Evolutionary conservation across 2,329 filamentous ascomycete species (phyloP).

Genomic region (Teratosphaeria pseudoeucalypti): DNA sequence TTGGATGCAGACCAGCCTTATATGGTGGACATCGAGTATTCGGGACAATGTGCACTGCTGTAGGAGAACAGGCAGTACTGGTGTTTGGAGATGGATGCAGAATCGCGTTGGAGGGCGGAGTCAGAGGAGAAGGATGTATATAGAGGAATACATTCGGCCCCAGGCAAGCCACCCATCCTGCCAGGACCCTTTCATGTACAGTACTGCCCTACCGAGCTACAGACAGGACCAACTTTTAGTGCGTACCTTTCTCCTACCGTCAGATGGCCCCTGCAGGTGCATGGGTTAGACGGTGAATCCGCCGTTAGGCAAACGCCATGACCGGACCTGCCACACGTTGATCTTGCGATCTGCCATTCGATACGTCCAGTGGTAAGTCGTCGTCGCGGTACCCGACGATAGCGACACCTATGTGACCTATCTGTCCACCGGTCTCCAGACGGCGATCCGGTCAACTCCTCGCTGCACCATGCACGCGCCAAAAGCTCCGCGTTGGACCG

Average conservation of each 20-base stretch:
- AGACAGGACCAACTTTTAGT: background rate
- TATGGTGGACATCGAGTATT: constrained; percentile 1
- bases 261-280: constrained; percentile 3
- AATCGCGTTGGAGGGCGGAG: constrained; percentile 14
- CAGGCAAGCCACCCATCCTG: constrained; percentile 6
- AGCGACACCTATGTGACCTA: background rate
- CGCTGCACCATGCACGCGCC: background rate
- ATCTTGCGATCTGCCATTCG: background rate
- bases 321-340: background rate
- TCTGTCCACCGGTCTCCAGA: background rate
- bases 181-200: constrained; percentile 3
- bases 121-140: constrained; percentile 19
- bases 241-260: constrained; percentile 2
- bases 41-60: background rate
- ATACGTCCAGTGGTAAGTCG: background rate
- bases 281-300: constrained; percentile 4
- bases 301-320: background rate
- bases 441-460: constrained; percentile 1
- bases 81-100: constrained; percentile 9
- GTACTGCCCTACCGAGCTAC: constrained; percentile 3
- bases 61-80: constrained; percentile 5
- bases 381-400: constrained; percentile 2
- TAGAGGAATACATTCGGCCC: constrained; percentile 16
- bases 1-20: constrained; percentile 7
- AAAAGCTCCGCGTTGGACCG: background rate